phyloP scores from a whole-genome alignment of 345 rosid species.

The Populus pruinosa region DNA sequence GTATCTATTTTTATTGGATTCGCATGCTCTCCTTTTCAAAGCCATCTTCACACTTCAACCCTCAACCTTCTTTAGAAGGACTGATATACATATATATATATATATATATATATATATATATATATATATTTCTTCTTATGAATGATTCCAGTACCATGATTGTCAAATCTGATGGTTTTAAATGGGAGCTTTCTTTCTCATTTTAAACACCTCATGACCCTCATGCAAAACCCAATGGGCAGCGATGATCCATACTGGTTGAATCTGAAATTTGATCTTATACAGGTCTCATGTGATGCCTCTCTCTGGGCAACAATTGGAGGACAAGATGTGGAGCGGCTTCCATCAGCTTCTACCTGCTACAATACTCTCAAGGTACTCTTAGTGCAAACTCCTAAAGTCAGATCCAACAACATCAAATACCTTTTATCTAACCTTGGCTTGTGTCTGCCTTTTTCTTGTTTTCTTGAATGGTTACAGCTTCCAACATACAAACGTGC shows the following conservation, averaged over 20 bases:
- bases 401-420: neutral
- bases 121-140: no score
- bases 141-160: no score
- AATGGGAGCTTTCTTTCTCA: no score
- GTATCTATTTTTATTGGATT: neutral
- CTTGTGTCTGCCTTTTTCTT: slow-evolving; percentile 8
- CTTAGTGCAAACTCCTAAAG: neutral
- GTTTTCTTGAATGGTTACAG: slow-evolving; percentile 47
- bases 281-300: slow-evolving; percentile 80
- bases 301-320: slow-evolving; percentile 91
- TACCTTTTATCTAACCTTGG: neutral
- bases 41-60: neutral
- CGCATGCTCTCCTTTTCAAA: neutral
- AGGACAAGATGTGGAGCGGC: slow-evolving; percentile 96
- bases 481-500: slow-evolving; percentile 90
- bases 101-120: no score
- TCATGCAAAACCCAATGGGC: no score
- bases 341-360: slow-evolving; percentile 98
- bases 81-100: no score
- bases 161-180: no score
- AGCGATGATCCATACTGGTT: neutral
- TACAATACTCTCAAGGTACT: slow-evolving; percentile 95
- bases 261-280: slow-evolving; percentile 18
- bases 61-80: neutral
- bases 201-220: no score